These are phyloP conservation scores for Ceratocystiopsis brevicomis DNA, from an alignment of 2,329 filamentous ascomycete genomes.

Conservation along the genomic window DNA sequence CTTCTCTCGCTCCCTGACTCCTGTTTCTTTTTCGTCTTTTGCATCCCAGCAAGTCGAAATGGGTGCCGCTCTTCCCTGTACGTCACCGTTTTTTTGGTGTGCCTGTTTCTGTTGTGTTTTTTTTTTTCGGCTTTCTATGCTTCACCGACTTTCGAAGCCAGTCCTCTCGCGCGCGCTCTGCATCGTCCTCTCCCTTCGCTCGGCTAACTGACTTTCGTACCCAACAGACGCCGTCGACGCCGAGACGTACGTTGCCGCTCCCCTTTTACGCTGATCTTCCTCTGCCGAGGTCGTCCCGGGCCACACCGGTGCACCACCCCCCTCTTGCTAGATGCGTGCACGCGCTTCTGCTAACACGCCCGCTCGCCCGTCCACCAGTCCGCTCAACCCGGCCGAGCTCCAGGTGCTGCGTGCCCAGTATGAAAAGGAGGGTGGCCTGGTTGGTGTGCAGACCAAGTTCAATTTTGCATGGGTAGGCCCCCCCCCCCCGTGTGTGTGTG, in stretches of 20 bases:
- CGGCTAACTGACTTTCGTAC: background rate
- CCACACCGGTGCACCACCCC: background rate
- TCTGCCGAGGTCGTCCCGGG: too few relatives aligned
- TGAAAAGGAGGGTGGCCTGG: slow-evolving; percentile 93
- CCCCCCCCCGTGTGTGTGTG: too few relatives aligned
- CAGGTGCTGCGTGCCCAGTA: slow-evolving; percentile 85
- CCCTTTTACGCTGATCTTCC: too few relatives aligned
- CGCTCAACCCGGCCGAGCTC: slow-evolving; percentile 79
- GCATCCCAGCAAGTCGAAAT: slow-evolving; percentile 3
- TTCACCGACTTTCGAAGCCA: too few relatives aligned
- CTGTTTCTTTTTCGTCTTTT: background rate
- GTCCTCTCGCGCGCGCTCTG: too few relatives aligned
- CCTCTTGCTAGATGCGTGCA: background rate
- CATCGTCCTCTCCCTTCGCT: too few relatives aligned
- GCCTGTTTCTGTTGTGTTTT: background rate
- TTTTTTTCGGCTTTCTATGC: background rate
- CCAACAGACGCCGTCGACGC: slow-evolving; percentile 81
- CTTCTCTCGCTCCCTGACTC: background rate
- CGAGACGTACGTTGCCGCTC: slow-evolving; percentile 48
- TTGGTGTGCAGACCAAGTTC: slow-evolving; percentile 95
- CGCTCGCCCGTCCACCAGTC: slow-evolving; percentile 27
- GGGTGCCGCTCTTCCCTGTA: slow-evolving; percentile 8
- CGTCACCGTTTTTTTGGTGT: background rate
- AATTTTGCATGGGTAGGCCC: slow-evolving; percentile 98
- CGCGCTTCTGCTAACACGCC: background rate